phyloP scores from a whole-genome alignment of 108 stramenopile genomes.

The Fragilaria crotonensis region DNA sequence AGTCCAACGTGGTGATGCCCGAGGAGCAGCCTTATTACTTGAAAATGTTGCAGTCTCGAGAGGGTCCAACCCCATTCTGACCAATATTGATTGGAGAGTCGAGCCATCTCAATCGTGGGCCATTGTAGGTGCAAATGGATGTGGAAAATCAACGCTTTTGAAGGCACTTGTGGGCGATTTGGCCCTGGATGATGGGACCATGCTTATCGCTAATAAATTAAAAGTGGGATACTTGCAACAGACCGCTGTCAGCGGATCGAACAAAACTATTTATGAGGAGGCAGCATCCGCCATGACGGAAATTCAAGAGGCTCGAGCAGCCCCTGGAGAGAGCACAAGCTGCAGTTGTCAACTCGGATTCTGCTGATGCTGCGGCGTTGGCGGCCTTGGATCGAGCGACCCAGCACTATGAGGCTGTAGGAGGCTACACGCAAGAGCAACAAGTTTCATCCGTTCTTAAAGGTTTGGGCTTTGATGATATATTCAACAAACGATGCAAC shows the following conservation, averaged over 20 bases:
- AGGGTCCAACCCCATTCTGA: conserved; percentile 40
- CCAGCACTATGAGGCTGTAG: conserved; percentile 57
- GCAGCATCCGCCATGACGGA: conserved; percentile 82
- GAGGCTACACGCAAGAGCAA: conserved; percentile 86
- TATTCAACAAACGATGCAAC: conserved; percentile 53
- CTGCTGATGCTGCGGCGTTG: conserved; percentile 51
- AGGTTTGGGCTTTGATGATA: conserved; percentile 81
- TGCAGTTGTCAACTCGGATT: conserved; percentile 22
- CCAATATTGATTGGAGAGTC: conserved; percentile 61
- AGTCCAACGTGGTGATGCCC: conserved; percentile 55
- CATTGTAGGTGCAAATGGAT: conserved; percentile 66
- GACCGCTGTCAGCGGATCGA: conserved; percentile 83
- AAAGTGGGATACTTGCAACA: conserved; percentile 66
- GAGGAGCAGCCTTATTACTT: conserved; percentile 66
- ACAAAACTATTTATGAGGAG: conserved; percentile 79
- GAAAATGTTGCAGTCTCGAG: conserved; percentile 63
- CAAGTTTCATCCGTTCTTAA: conserved; percentile 73
- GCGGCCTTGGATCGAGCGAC: conserved; percentile 52
- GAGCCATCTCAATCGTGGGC: conserved; percentile 71
- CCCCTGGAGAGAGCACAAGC: conserved; percentile 29
- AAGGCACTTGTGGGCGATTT: conserved; percentile 55
- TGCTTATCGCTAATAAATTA: conserved; percentile 47
- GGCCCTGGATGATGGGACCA: conserved; percentile 49
- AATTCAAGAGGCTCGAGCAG: conserved; percentile 45
- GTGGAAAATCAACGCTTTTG: conserved; percentile 45